These are phyloP conservation scores for Thozetella sp. DNA, from an alignment of 495 filamentous ascomycete genomes.

Conservation along the genomic window DNA sequence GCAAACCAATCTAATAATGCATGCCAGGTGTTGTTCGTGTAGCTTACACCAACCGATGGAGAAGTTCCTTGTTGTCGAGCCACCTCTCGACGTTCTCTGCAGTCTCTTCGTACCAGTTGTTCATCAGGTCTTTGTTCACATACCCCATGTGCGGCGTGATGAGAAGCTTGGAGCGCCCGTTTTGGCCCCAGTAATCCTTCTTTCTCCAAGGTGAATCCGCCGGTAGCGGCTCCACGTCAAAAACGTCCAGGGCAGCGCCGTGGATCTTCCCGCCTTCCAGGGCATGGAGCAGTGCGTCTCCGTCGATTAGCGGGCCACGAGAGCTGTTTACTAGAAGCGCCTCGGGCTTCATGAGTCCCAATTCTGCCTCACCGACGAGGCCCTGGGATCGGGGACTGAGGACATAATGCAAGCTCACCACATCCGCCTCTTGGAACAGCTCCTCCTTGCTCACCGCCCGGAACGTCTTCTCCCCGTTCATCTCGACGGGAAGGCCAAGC, in stretches of 20 bases:
- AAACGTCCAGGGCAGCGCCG: slow-evolving; percentile 69
- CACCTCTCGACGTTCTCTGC: slow-evolving; percentile 64
- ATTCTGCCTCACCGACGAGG: slow-evolving; percentile 55
- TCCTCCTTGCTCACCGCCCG: slow-evolving; percentile 54
- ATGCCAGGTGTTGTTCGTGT: no score
- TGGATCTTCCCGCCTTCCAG: slow-evolving; percentile 55
- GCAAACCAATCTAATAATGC: no score
- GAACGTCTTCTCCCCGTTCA: slow-evolving; percentile 34
- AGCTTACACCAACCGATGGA: slow-evolving; percentile 22
- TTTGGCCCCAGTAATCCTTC: slow-evolving; percentile 53
- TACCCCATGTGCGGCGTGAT: slow-evolving; percentile 75
- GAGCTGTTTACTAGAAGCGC: slow-evolving; percentile 69
- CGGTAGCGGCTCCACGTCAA: slow-evolving; percentile 66
- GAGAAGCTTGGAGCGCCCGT: slow-evolving; percentile 61
- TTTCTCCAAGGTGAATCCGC: slow-evolving; percentile 60
- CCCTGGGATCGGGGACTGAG: slow-evolving; percentile 59
- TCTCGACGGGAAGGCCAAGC: slow-evolving; percentile 48
- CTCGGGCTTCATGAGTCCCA: slow-evolving; percentile 58
- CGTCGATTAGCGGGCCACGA: slow-evolving; percentile 64
- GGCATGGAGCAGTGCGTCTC: slow-evolving; percentile 54
- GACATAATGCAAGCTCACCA: slow-evolving; percentile 68
- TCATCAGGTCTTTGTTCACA: slow-evolving; percentile 61
- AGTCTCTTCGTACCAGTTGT: slow-evolving; percentile 65
- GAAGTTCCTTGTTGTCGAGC: slow-evolving; percentile 53
- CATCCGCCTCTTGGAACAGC: slow-evolving; percentile 62